Conservation (phyloP, 768 basidiomycete genomes). For the Holtermannia corniformis region DNA sequence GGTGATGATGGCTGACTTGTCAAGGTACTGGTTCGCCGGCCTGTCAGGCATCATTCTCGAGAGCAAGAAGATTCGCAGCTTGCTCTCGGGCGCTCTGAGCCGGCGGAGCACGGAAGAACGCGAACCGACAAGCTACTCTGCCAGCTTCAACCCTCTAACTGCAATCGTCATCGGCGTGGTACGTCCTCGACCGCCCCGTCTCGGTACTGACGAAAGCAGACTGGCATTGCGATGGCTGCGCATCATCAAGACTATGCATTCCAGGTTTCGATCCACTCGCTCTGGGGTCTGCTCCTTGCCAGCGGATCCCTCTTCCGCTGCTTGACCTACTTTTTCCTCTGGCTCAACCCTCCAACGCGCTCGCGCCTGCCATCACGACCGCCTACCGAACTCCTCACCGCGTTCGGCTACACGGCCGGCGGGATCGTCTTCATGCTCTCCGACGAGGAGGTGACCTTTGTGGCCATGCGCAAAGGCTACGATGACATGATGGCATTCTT, state of each 20-base stretch:
- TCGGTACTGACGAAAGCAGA: conserved; percentile 36
- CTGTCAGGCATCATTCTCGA: conserved; percentile 82
- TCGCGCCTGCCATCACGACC: conserved; percentile 84
- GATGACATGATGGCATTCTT: conserved; percentile 54
- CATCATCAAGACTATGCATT: conserved; percentile 87
- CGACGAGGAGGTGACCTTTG: conserved; percentile 77
- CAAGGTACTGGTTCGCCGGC: conserved; percentile 91
- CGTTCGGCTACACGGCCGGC: conserved; percentile 78
- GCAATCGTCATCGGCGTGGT: conserved; percentile 80
- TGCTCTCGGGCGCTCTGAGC: conserved; percentile 57
- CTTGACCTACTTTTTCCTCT: conserved; percentile 89
- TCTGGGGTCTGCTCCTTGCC: conserved; percentile 84
- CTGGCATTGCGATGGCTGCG: conserved; percentile 85
- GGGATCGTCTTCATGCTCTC: conserved; percentile 84
- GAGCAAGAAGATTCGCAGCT: conserved; percentile 59
- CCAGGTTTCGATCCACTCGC: conserved; percentile 79
- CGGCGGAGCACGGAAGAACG: conserved; percentile 35
- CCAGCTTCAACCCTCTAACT: conserved; percentile 83
- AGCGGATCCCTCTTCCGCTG: conserved; percentile 70
- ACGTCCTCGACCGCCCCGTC: conserved; percentile 4
- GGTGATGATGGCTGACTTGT: not conserved
- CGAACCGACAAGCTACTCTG: conserved; percentile 64
- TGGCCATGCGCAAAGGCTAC: conserved; percentile 80
- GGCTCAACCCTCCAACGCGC: conserved; percentile 64
- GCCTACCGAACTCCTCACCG: conserved; percentile 80